Base-by-base conservation (phyloP, 352 stramenopile genomes). In the Globisporangium barbulae region DNA sequence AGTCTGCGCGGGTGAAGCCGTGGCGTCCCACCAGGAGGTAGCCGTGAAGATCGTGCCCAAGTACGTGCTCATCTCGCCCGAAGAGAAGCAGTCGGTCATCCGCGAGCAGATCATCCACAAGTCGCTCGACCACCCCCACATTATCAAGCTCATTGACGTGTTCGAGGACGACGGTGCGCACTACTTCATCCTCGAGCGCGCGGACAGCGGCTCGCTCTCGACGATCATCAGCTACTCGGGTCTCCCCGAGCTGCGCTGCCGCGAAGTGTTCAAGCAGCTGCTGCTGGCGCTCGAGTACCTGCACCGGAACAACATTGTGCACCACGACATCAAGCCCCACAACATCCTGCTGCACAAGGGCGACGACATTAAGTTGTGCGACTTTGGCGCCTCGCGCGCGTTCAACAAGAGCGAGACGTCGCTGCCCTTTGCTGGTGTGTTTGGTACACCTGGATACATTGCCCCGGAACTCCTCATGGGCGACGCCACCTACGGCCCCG, bases 311-410 rank as follows among this genome's bases (percentile, higher is more conserved):
- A 76, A 89, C 70, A 93, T 98, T 56, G 76, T 97, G 15, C 91
- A 98, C 68, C 87, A 93, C 53, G 91, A 98, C 68, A 89, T 98
- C 58, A 97, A 98, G 66, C 89, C 90, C 4, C 72, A 88, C 61
- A 95, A 95, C 62, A 68, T 95, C 15, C 59, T 95, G 41, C 61
- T 95, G 30, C 75, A 89, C 44, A 68, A 81, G 22, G 68, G 75
- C 31, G 68, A 73, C 42, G 61, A 45, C 22, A 71, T 93, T 30
- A 95, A 95, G 59, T 58, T 95, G 31, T 91, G 85, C 44, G 87
- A 95, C 64, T 95, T 95, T 73, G 87, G 87, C 21, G 83, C 83
- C n/a, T 90, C 87, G 9, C 75, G 84, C 28, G 84, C 88, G 17
- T 87, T 93, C 59, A 80, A 77, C 44, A 59, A 66, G 37, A 65